Evolutionary conservation across 2,329 filamentous ascomycete genomes (phyloP).

Genomic region (Lecanosticta acicola): DNA sequence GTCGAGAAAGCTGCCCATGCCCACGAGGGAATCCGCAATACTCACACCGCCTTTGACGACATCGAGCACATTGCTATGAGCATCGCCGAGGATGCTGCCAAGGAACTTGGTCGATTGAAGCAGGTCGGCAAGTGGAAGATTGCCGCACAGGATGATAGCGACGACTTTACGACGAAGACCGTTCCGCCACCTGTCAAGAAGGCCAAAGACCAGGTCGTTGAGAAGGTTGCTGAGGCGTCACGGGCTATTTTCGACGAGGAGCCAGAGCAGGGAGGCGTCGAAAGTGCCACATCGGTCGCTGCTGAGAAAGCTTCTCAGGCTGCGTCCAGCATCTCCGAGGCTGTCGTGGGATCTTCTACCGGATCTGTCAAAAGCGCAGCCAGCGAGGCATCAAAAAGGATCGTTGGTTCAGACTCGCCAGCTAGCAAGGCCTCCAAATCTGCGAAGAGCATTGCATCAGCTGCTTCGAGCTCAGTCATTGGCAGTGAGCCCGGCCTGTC

Average conservation of each 20-base stretch:
- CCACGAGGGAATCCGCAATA: slow-evolving; percentile 64
- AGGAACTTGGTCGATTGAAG: slow-evolving; percentile 74
- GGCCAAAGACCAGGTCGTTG: slow-evolving; percentile 37
- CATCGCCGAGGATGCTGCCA: slow-evolving; percentile 69
- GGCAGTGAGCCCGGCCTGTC: slow-evolving; percentile 11
- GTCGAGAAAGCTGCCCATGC: slow-evolving; percentile 66
- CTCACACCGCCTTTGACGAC: slow-evolving; percentile 61
- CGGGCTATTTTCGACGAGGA: slow-evolving; percentile 32
- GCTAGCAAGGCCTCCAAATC: slow-evolving; percentile 46
- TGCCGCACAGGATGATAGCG: slow-evolving; percentile 62
- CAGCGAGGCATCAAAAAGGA: slow-evolving; percentile 38
- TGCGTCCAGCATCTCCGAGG: slow-evolving; percentile 28
- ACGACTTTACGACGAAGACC: slow-evolving; percentile 69
- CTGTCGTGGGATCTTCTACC: slow-evolving; percentile 26
- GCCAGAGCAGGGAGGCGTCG: slow-evolving; percentile 30
- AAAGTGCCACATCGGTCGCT: slow-evolving; percentile 33
- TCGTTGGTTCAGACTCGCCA: slow-evolving; percentile 30
- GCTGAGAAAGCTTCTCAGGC: slow-evolving; percentile 23
- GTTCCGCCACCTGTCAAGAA: slow-evolving; percentile 53
- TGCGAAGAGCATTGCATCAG: slow-evolving; percentile 13
- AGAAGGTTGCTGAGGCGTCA: slow-evolving; percentile 28
- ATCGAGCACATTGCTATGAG: slow-evolving; percentile 76
- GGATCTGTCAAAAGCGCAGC: slow-evolving; percentile 49
- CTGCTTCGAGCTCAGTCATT: slow-evolving; percentile 12
- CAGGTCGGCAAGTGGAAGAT: slow-evolving; percentile 83